Evolutionary conservation across 352 stramenopile species (phyloP).

Genomic region (Blastocystis sp.): DNA sequence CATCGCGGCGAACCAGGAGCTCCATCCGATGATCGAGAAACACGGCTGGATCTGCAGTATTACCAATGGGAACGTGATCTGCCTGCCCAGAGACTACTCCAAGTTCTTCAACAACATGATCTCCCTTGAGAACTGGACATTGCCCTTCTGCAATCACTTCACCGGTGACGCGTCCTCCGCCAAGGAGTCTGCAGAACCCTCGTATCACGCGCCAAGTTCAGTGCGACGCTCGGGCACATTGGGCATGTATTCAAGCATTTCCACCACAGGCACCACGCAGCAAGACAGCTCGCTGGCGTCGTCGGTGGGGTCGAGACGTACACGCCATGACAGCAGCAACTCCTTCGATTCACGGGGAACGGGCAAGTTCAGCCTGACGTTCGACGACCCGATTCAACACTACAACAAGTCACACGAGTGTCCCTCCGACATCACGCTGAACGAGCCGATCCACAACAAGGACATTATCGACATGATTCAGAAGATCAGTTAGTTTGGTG

Average conservation of each 20-base stretch:
- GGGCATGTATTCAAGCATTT: neutral
- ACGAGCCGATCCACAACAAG: slow-evolving; percentile 73
- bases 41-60: slow-evolving; percentile 26
- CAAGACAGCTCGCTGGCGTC: slow-evolving; percentile 41
- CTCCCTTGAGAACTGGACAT: slow-evolving; percentile 36
- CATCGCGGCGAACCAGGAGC: slow-evolving; percentile 27
- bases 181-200: neutral
- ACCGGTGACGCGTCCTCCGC: no score
- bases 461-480: slow-evolving; percentile 69
- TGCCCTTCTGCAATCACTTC: slow-evolving; percentile 57
- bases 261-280: no score
- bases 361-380: slow-evolving; percentile 15
- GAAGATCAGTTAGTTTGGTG: slow-evolving; percentile 28
- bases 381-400: slow-evolving; percentile 59
- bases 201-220: no score
- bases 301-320: slow-evolving; percentile 71
- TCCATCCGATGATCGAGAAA: neutral
- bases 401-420: slow-evolving; percentile 58
- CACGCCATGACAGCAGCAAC: slow-evolving; percentile 5
- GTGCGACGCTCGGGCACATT: neutral
- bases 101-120: slow-evolving; percentile 49
- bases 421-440: slow-evolving; percentile 64
- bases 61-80: slow-evolving; percentile 13
- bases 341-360: slow-evolving; percentile 34
- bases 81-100: slow-evolving; percentile 23